Conservation (phyloP, 768 basidiomycete species). For the Dioszegia crocea region DNA sequence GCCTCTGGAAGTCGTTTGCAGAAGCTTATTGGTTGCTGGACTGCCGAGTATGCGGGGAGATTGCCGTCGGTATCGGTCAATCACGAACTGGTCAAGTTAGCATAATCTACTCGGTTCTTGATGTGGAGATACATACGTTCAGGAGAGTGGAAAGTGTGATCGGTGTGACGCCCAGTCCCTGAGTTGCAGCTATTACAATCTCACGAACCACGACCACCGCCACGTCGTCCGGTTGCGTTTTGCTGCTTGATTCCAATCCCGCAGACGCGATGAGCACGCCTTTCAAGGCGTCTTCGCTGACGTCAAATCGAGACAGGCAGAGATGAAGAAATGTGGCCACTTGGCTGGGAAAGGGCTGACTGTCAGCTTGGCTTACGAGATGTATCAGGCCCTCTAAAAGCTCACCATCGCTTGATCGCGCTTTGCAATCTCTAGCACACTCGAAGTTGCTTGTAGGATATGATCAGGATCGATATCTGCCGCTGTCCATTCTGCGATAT, state of each 20-base stretch:
- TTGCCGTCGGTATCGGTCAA: neutral
- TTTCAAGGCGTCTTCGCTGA: constrained; percentile 4
- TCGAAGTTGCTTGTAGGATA: constrained; percentile 13
- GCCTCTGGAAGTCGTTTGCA: constrained; percentile 1
- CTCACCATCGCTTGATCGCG: neutral
- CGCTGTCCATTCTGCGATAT: constrained; percentile 33
- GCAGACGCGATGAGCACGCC: constrained; percentile 11
- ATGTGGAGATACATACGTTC: neutral
- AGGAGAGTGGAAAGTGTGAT: constrained; percentile 21
- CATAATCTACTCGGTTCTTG: neutral
- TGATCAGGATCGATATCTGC: constrained; percentile 28
- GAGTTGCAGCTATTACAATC: constrained; percentile 14
- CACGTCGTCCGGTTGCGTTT: constrained; percentile 19
- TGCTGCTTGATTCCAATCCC: neutral
- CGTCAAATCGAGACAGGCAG: constrained; percentile 24
- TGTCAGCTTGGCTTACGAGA: constrained; percentile 17
- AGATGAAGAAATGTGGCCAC: constrained; percentile 31
- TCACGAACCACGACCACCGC: constrained; percentile 22
- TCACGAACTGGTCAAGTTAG: neutral
- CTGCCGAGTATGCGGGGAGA: neutral
- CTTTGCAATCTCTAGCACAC: constrained; percentile 8
- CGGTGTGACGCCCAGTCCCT: constrained; percentile 19
- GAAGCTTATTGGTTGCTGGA: neutral
- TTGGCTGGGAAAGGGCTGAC: constrained; percentile 12
- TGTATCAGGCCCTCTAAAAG: neutral